phyloP scores from a whole-genome alignment of 331 rosid species.

The Malus hybrid region DNA sequence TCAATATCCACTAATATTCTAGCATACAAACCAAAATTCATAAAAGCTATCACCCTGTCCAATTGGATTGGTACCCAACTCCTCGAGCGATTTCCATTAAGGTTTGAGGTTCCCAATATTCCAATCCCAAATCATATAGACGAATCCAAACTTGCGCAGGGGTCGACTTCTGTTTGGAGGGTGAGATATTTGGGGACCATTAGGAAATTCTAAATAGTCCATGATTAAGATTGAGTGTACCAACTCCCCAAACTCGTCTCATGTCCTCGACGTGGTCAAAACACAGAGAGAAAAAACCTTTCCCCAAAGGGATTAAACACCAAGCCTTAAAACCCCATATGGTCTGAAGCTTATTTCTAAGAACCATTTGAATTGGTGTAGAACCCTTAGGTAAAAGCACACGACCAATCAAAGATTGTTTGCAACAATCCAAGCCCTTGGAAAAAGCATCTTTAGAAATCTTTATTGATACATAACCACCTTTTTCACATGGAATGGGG shows the following conservation, averaged over 20 bases:
- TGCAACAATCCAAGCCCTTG: not conserved
- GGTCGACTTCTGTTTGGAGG: no score
- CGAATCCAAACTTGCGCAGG: no score
- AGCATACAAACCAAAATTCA: no score
- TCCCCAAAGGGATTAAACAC: not conserved
- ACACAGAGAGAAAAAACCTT: not conserved
- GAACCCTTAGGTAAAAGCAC: not conserved
- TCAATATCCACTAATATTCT: no score
- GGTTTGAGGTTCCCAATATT: no score
- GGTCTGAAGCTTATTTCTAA: not conserved
- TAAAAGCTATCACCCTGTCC: no score
- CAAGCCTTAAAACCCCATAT: not conserved
- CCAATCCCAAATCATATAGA: no score
- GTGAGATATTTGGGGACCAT: not conserved
- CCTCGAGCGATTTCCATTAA: no score
- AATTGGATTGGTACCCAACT: no score
- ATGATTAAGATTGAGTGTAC: not conserved
- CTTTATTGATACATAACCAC: not conserved
- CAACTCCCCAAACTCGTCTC: not conserved
- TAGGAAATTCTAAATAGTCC: not conserved
- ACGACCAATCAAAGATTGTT: not conserved
- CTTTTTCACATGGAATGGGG: not conserved
- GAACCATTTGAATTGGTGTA: not conserved
- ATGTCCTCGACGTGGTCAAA: not conserved
- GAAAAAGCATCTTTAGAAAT: not conserved